Evolutionary conservation across 176 grass and related monocot species (phyloP).

Genomic region (Pontederia paniculata): DNA sequence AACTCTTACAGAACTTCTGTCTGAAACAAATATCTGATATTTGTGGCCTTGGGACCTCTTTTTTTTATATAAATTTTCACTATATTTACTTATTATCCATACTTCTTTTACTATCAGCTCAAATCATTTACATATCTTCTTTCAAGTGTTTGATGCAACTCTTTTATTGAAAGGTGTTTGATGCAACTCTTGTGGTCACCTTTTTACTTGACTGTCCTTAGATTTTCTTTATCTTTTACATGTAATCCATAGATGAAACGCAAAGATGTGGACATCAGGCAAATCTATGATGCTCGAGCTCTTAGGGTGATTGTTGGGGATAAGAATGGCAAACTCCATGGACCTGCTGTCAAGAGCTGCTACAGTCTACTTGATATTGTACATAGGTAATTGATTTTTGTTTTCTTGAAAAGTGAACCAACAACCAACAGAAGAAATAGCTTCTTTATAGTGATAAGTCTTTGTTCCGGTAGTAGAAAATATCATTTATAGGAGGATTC

Average conservation of each 20-base stretch:
- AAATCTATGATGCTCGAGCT: slow-evolving; percentile 90
- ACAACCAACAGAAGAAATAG: not conserved
- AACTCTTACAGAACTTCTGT: no score
- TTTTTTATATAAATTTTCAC: no score
- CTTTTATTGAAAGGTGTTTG: no score
- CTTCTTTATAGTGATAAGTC: not conserved
- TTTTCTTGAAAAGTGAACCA: not conserved
- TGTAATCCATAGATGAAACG: slow-evolving; percentile 65
- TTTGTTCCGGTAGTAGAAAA: not conserved
- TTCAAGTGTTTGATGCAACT: not conserved
- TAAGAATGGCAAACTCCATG: slow-evolving; percentile 82
- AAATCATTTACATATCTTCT: no score
- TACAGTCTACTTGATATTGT: slow-evolving; percentile 86
- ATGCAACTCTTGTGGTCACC: not conserved
- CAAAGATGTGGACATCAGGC: slow-evolving; percentile 72
- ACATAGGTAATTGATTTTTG: slow-evolving; percentile 37
- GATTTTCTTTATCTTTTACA: slow-evolving; percentile 6
- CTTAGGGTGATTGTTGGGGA: slow-evolving; percentile 93
- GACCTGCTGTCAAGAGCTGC: slow-evolving; percentile 87
- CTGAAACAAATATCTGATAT: no score
- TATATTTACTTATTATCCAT: no score
- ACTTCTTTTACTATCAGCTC: no score
- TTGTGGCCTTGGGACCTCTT: no score
- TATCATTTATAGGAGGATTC: no score
- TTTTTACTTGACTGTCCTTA: not conserved